A percentile compares a stretch with the other conserved stretches of the same genome.
These are phyloP conservation scores for Ophiocordyceps robertsii DNA, from an alignment of 2,329 filamentous ascomycete species.

Conservation along the genomic window DNA sequence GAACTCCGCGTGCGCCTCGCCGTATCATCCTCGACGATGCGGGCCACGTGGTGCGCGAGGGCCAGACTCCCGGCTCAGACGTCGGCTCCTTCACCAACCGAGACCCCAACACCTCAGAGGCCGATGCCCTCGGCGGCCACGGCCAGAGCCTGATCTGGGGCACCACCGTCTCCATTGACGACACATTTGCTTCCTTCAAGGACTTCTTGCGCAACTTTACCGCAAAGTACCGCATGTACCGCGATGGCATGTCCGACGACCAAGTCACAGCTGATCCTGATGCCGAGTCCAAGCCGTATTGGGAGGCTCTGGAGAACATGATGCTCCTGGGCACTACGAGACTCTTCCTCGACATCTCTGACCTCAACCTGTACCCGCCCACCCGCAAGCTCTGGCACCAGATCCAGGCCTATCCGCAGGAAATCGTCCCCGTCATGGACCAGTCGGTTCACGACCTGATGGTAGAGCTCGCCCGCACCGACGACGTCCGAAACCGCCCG, in stretches of 20 bases:
- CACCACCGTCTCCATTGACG: constrained; percentile 87
- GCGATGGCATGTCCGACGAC: constrained; percentile 68
- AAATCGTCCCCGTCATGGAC: constrained; percentile 95
- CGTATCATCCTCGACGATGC: constrained; percentile 46
- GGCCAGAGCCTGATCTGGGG: constrained; percentile 87
- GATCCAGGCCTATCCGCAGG: constrained; percentile 82
- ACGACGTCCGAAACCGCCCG: constrained; percentile 56
- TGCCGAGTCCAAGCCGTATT: constrained; percentile 69
- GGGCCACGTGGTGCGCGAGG: constrained; percentile 43
- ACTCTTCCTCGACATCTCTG: constrained; percentile 77
- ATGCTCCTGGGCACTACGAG: constrained; percentile 70
- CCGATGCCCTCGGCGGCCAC: constrained; percentile 70
- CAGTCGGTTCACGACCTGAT: constrained; percentile 86
- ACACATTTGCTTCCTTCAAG: constrained; percentile 77
- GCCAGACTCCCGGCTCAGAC: constrained; percentile 38
- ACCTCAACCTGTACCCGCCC: constrained; percentile 83
- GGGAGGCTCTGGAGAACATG: constrained; percentile 81
- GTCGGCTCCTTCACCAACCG: constrained; percentile 46
- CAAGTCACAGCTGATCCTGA: constrained; percentile 57
- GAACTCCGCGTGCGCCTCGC: constrained; percentile 36
- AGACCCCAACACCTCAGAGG: constrained; percentile 82
- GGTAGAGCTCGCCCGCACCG: constrained; percentile 73
- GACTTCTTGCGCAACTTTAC: constrained; percentile 89
- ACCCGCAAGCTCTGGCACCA: constrained; percentile 95
- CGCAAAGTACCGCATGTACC: constrained; percentile 85